These are phyloP conservation scores for Globisporangium heterothallicum DNA, from an alignment of 352 stramenopile genomes.

Conservation along the genomic window DNA sequence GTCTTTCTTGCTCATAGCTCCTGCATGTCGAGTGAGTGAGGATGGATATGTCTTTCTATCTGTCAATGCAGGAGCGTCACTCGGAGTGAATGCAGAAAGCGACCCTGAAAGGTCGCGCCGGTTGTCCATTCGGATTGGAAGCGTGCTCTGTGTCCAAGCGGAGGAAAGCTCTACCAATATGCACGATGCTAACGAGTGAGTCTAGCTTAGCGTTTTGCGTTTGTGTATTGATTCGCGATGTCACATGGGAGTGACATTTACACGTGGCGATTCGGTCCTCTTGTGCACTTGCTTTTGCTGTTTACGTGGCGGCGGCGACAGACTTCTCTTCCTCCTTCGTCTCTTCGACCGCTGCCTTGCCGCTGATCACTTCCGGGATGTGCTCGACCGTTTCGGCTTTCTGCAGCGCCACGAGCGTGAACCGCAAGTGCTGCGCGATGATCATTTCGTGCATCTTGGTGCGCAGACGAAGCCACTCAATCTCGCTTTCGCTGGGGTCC, in stretches of 20 bases:
- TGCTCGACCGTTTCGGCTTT: slow-evolving; percentile 31
- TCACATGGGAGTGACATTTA: no score
- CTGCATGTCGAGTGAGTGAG: background rate
- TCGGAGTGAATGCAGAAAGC: no score
- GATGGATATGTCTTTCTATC: background rate
- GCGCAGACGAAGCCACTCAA: slow-evolving; percentile 87
- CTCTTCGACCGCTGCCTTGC: slow-evolving; percentile 25
- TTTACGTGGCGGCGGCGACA: slow-evolving; percentile 19
- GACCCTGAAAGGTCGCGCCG: no score
- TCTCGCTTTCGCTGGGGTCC: slow-evolving; percentile 79
- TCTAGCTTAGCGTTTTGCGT: no score
- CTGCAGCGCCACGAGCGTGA: slow-evolving; percentile 87
- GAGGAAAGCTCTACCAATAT: no score
- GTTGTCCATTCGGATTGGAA: no score
- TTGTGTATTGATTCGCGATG: no score
- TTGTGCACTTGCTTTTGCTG: no score
- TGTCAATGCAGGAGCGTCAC: no score
- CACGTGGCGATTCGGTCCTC: no score
- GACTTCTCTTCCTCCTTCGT: slow-evolving; percentile 51
- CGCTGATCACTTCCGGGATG: slow-evolving; percentile 17
- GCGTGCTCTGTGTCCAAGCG: no score
- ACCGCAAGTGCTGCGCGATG: slow-evolving; percentile 83
- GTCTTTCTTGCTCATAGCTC: slow-evolving; percentile 7
- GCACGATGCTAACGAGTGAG: no score
- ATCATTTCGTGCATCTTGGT: slow-evolving; percentile 92